Conservation (phyloP, 352 stramenopile genomes). For the Phytophthora sojae region DNA sequence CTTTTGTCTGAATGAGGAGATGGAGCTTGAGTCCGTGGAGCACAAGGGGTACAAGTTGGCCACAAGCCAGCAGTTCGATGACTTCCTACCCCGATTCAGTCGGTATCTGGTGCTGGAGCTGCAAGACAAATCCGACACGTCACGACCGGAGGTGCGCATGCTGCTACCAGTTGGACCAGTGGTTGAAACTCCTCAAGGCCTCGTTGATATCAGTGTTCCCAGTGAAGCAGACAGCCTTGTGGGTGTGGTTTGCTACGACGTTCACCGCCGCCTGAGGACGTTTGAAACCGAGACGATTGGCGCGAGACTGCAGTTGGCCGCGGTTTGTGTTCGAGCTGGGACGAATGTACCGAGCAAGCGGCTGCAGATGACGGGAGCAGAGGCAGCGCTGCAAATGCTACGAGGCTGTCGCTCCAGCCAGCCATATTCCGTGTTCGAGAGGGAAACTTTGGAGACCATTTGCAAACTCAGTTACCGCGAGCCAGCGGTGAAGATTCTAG, state of each 20-base stretch:
- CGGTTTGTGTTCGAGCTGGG: constrained; percentile 42
- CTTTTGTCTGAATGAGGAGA: constrained; percentile 36
- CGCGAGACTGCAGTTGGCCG: constrained; percentile 47
- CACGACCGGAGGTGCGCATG: constrained; percentile 32
- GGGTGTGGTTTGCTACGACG: constrained; percentile 32
- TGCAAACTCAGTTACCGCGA: constrained; percentile 45
- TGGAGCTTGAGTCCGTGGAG: constrained; percentile 40
- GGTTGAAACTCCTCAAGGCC: constrained; percentile 1
- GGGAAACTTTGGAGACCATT: constrained; percentile 29
- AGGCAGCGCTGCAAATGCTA: constrained; percentile 53
- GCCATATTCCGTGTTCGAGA: constrained; percentile 42
- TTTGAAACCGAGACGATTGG: constrained; percentile 49
- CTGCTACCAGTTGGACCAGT: constrained; percentile 47
- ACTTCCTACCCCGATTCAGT: constrained; percentile 45
- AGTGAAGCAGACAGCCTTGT: constrained; percentile 19
- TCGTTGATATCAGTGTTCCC: constrained; percentile 36
- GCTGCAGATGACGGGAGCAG: constrained; percentile 55
- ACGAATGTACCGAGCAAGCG: constrained; percentile 37
- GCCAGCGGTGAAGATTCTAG: constrained; percentile 51
- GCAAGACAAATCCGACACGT: constrained; percentile 17
- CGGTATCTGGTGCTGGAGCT: constrained; percentile 49
- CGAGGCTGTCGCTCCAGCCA: constrained; percentile 46
- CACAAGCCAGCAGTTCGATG: constrained; percentile 45
- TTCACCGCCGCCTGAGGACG: constrained; percentile 40
- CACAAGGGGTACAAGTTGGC: constrained; percentile 53